Evolutionary conservation across 169 alveolate species (phyloP), one percentile per base, ranked within the genome.

Genomic region (Condylostoma magnum): DNA sequence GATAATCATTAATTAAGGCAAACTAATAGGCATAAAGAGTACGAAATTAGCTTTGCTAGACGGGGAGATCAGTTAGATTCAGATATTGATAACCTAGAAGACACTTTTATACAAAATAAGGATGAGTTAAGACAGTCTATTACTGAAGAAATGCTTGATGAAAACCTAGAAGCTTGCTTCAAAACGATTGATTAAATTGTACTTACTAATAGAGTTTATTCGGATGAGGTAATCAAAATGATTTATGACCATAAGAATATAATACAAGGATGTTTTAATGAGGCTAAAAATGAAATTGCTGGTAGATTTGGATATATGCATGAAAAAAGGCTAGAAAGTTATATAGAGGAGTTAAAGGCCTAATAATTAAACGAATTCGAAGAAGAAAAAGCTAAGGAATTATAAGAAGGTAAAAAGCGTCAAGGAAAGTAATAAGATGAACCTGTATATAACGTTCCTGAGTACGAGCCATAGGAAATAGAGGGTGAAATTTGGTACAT

Each of bases 351-450:
- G n/a, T 15, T 38, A 15, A 33, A 38, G 27, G 30, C 43, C 8
- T 25, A 43, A 66, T 46, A 47, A 25, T 63, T 66, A 10, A 66
- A 41, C 43, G 65, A 66, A 47, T 6, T 20, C 10, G 75, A 66
- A 66, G 63, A 66, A 44, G 75, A 25, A 12, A 41, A 66, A 47
- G 33, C 12, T 15, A 34, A 58, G 22, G 31, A 12, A 18, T 51
- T 37, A 38, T 43, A 47, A 15, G 46, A 6, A 8, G 22, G 12
- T 6, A 46, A 66, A 30, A 25, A 43, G 6, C 18, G n/a, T 41
- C 8, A 15, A 20, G 44, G 65, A 10, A 66, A 30, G 48, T 28
- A 46, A 22, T 43, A 66, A 66, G 75, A 66, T 46, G 75, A 60
- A 38, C 71, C 71, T 6, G 20, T 38, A 60, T n/a, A 38, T 41